Evolutionary conservation across 805 yeast species (phyloP).

Genomic region (Pichia eremophila): DNA sequence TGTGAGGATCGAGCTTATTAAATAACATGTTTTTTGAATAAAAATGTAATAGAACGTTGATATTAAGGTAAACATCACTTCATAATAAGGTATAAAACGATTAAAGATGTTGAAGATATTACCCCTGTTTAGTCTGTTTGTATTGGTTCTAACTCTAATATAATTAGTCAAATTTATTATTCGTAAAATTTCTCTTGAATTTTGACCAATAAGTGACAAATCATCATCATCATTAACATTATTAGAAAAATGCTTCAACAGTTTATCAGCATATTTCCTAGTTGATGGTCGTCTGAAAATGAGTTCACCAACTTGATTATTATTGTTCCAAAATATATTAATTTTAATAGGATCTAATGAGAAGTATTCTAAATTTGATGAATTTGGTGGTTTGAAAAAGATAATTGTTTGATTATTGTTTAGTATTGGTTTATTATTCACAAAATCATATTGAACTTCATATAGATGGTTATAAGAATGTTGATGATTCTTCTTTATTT

Average conservation of each 20-base stretch:
- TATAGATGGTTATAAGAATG: background rate
- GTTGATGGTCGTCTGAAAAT: constrained; percentile 15
- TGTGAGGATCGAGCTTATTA: constrained; percentile 7
- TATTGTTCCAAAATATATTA: constrained; percentile 35
- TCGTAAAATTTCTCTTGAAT: constrained; percentile 18
- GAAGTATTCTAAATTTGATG: constrained; percentile 63
- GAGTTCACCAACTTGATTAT: constrained; percentile 5
- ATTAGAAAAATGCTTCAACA: constrained; percentile 18
- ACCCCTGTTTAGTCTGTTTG: background rate
- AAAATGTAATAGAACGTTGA: constrained; percentile 3
- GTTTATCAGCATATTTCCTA: constrained; percentile 17
- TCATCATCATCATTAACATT: background rate
- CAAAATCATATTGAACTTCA: constrained; percentile 10
- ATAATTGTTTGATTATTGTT: constrained; percentile 26
- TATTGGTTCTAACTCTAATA: constrained; percentile 15
- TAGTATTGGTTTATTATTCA: constrained; percentile 11
- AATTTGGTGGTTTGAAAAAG: constrained; percentile 63
- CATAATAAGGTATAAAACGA: background rate
- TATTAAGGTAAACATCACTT: background rate
- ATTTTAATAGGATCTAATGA: constrained; percentile 66
- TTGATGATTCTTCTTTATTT: constrained; percentile 2
- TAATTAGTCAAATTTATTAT: constrained; percentile 25
- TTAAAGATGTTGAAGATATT: background rate
- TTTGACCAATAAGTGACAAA: background rate
- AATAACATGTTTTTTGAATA: constrained; percentile 8